Conservation (phyloP, 306 rosid species). For the Mimosa pudica region DNA sequence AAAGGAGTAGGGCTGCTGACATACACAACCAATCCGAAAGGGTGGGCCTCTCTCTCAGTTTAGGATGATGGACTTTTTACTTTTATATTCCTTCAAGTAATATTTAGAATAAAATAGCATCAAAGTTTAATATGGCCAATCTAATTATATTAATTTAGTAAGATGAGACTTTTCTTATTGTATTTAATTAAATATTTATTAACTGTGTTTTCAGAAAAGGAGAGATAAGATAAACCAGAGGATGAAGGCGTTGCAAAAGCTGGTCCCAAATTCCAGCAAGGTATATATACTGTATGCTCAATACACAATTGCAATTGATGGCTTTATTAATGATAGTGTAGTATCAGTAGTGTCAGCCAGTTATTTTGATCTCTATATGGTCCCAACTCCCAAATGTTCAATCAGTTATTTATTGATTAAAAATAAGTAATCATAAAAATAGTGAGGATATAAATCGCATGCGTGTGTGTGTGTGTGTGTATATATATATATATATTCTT, state of each 20-base stretch:
- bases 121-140: too few relatives aligned
- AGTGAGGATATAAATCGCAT: neutral
- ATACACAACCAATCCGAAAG: constrained; percentile 94
- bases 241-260: constrained; percentile 93
- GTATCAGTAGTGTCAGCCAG: neutral
- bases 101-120: too few relatives aligned
- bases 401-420: neutral
- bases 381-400: neutral
- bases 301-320: constrained; percentile 30
- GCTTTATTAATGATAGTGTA: constrained; percentile 23
- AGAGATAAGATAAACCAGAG: constrained; percentile 95
- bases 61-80: neutral
- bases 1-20: constrained; percentile 89
- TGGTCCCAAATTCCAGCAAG: constrained; percentile 99
- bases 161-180: too few relatives aligned
- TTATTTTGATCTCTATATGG: constrained; percentile 14
- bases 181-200: neutral
- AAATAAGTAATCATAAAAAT: neutral
- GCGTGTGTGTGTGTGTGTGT: too few relatives aligned
- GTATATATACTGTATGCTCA: constrained; percentile 43
- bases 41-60: constrained; percentile 33
- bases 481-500: too few relatives aligned
- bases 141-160: too few relatives aligned
- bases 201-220: constrained; percentile 65
- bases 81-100: neutral